Base-by-base conservation (phyloP, 164 flowering plant genomes). In the Chloranthus sessilifolius region DNA sequence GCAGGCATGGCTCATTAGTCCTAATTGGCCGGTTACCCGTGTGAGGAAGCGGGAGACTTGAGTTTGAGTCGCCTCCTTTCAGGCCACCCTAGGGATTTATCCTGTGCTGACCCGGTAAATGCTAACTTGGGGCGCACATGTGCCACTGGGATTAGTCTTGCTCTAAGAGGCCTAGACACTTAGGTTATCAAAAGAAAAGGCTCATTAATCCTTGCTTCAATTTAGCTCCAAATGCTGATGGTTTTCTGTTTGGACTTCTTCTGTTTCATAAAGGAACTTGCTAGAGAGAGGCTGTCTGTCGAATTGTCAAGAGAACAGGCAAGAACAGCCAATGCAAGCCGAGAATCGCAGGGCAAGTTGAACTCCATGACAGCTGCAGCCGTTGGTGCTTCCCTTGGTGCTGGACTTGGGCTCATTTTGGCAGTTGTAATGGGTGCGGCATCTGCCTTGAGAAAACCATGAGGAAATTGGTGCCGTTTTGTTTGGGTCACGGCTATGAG, bases 391-490 rank as follows among this genome's bases (percentile, higher is more conserved):
- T 85, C 92, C 26, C 59, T 88, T 55, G 98, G 95, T 31, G 95
- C 95, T 40, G 96, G 95, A 55, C 58, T 88, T 51, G 96, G 96
- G 44, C 31, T 91, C 50, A 72, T 81, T 36, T 54, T 91, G 74
- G 96, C 98, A 21, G 80, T 92, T 58, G 96, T 88, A 25, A 76
- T 92, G 95, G 96, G 98, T 48, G 98, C 98, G 17, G 95, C 94
- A 36, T 92, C 98, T 46, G 95, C 94, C 58, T 68, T 85, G 74
- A 74, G 98, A 69, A 91, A 91, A 71, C 98, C 98, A 16, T 91
- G 72, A 82, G 23, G 33, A 52, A n/a, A n/a, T n/a, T n/a, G n/a
- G n/a, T n/a, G n/a, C n/a, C n/a, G n/a, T n/a, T n/a, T n/a, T n/a
- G n/a, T n/a, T n/a, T n/a, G n/a, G n/a, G n/a, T n/a, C n/a, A n/a